Base-by-base conservation (phyloP, 169 alveolate species). In the Toxoplasma gondii region DNA sequence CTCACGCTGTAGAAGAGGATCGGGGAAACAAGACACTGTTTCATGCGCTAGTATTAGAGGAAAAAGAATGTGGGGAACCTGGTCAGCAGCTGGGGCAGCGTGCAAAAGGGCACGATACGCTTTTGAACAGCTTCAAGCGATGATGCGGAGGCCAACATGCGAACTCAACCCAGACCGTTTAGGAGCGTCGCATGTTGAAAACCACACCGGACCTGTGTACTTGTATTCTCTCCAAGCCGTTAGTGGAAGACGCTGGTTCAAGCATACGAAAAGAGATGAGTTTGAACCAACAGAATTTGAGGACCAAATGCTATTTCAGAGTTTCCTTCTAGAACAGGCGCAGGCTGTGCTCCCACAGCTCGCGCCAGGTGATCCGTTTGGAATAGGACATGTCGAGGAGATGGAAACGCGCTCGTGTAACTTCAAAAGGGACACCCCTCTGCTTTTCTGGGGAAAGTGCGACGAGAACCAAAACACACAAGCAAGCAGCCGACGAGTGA, bases 241-340 rank as follows among this genome's bases (percentile, higher is more conserved):
- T 19, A 93, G 94, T 34, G 95, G 95, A n/a, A 27, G 95, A 24
- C 87, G 94, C 41, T 93, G 95, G 95, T 39, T 93, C 67, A 82
- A 82, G 90, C 69, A 41, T 31, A 45, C 69, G 31, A 67, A 82
- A 0, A 16, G 41, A 82, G 69, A 19, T 74, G 29, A 24, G 67
- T 82, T 82, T 41, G 54, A 39, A 45, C 54, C 69, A 49, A 82
- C 90, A 45, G 90, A 82, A 67, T 39, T 82, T 0, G 67, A 43
- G 67, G 67, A 82, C 67, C 90, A 82, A 49, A 29, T 45, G 70
- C 34, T 41, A 45, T 45, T 82, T 31, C 67, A 82, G 19, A 36
- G 41, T n/a, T 82, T 82, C 38, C 67, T 82, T 24, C 54, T 41
- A 10, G 90, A 82, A 49, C 70, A 82, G 39, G 38, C 67, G 41